Evolutionary conservation across 208 protist species (phyloP).

Genomic region (Crithidia fasciculata): DNA sequence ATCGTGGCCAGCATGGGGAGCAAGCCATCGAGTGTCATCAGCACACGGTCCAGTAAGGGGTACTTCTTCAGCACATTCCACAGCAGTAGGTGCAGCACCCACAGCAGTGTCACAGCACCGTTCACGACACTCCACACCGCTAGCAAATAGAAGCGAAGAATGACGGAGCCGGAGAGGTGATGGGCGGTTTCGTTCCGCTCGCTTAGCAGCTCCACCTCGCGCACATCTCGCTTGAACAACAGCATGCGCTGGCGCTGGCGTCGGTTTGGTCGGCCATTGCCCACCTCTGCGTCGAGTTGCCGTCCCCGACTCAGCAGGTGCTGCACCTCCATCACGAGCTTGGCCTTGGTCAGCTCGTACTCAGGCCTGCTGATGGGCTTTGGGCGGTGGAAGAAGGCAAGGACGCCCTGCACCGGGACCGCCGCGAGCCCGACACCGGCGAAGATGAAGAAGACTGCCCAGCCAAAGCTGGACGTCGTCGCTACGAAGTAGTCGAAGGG

Average conservation of each 20-base stretch:
- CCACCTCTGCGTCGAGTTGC: slow-evolving; percentile 56
- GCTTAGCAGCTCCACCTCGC: slow-evolving; percentile 75
- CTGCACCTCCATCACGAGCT: slow-evolving; percentile 72
- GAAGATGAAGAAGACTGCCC: slow-evolving; percentile 91
- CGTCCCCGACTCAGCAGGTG: slow-evolving; percentile 68
- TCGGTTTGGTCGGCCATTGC: slow-evolving; percentile 20
- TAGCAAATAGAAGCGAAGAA: slow-evolving; percentile 51
- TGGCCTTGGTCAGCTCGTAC: slow-evolving; percentile 69
- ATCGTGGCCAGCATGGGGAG: slow-evolving; percentile 88
- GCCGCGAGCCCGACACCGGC: slow-evolving; percentile 92
- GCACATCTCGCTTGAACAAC: slow-evolving; percentile 73
- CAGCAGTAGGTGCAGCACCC: slow-evolving; percentile 90
- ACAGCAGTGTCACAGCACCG: slow-evolving; percentile 66
- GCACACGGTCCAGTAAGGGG: slow-evolving; percentile 78
- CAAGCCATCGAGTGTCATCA: slow-evolving; percentile 70
- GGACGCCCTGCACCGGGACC: slow-evolving; percentile 87
- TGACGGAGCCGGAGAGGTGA: slow-evolving; percentile 60
- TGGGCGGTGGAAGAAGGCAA: slow-evolving; percentile 71
- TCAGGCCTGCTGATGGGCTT: slow-evolving; percentile 73
- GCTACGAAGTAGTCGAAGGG: slow-evolving; percentile 75
- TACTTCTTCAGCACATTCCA: slow-evolving; percentile 69
- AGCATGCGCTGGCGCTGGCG: slow-evolving; percentile 66
- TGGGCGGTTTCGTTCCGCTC: slow-evolving; percentile 78
- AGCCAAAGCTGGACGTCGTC: slow-evolving; percentile 71
- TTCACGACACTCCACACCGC: slow-evolving; percentile 51